Evolutionary conservation across 1,284 basidiomycete species (phyloP).

Genomic region (Leccinum solheimii): DNA sequence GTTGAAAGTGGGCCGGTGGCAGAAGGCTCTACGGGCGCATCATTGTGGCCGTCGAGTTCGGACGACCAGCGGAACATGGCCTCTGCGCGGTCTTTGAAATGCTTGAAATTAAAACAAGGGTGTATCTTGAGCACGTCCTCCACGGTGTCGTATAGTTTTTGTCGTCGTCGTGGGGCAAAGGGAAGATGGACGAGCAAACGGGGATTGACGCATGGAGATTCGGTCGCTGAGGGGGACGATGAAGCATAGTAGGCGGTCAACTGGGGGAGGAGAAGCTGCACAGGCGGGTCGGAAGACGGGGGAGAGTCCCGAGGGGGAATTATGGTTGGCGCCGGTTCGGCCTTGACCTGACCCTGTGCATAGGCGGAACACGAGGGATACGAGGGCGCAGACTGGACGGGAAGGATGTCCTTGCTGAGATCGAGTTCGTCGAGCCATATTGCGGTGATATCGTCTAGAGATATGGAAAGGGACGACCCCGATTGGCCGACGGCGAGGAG

Average conservation of each 20-base stretch:
- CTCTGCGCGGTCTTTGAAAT: constrained; percentile 48
- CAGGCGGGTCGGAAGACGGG: constrained; percentile 24
- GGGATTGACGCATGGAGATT: constrained; percentile 40
- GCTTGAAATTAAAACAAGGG: constrained; percentile 52
- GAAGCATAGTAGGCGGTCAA: constrained; percentile 24
- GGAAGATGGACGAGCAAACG: constrained; percentile 43
- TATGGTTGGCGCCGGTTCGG: constrained; percentile 43
- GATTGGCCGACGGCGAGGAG: constrained; percentile 39
- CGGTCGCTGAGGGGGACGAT: constrained; percentile 23
- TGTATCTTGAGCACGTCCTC: constrained; percentile 48
- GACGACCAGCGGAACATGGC: constrained; percentile 46
- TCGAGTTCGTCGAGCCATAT: constrained; percentile 60
- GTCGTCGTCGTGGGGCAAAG: constrained; percentile 38
- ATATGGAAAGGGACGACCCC: constrained; percentile 54
- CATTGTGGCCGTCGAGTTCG: constrained; percentile 25
- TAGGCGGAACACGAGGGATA: constrained; percentile 15
- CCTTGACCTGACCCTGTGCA: constrained; percentile 40
- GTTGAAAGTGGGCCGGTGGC: background rate
- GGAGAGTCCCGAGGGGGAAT: constrained; percentile 26
- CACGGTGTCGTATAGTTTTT: constrained; percentile 41
- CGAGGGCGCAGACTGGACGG: constrained; percentile 19
- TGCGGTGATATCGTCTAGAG: constrained; percentile 54
- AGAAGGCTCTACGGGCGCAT: constrained; percentile 8
- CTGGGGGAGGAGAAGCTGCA: constrained; percentile 30
- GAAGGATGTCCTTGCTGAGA: constrained; percentile 30